phyloP scores from a whole-genome alignment of 2,329 filamentous ascomycete genomes.

The Pezicula neosporulosa region DNA sequence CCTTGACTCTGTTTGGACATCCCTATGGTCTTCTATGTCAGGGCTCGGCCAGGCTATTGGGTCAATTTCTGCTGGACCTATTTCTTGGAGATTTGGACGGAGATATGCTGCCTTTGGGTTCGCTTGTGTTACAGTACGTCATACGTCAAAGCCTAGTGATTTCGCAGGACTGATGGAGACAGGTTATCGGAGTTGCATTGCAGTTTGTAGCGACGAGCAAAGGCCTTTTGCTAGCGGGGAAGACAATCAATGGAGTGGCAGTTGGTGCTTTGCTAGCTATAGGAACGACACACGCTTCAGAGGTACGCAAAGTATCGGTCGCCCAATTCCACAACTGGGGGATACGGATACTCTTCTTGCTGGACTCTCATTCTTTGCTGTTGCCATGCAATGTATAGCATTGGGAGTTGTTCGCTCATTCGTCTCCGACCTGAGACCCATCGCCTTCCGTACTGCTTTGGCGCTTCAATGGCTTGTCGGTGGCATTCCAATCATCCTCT shows the following conservation, averaged over 20 bases:
- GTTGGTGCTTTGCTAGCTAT: background rate
- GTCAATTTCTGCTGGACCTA: background rate
- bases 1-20: conserved; percentile 1
- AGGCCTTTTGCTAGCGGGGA: background rate
- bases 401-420: background rate
- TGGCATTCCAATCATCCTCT: background rate
- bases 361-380: background rate
- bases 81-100: background rate
- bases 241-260: background rate
- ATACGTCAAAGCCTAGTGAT: too few species aligned
- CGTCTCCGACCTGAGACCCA: background rate
- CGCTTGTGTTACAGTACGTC: background rate
- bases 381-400: background rate
- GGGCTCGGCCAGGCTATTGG: conserved; percentile 3
- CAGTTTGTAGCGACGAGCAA: background rate
- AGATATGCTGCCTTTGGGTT: background rate
- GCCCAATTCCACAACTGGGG: background rate
- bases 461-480: background rate
- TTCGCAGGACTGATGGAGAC: too few species aligned
- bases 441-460: background rate
- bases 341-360: background rate
- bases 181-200: background rate
- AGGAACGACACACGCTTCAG: background rate
- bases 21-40: conserved; percentile 2
- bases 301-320: background rate